Conservation (phyloP, 1,284 basidiomycete species). For the Cutaneotrichosporon mucoides region DNA sequence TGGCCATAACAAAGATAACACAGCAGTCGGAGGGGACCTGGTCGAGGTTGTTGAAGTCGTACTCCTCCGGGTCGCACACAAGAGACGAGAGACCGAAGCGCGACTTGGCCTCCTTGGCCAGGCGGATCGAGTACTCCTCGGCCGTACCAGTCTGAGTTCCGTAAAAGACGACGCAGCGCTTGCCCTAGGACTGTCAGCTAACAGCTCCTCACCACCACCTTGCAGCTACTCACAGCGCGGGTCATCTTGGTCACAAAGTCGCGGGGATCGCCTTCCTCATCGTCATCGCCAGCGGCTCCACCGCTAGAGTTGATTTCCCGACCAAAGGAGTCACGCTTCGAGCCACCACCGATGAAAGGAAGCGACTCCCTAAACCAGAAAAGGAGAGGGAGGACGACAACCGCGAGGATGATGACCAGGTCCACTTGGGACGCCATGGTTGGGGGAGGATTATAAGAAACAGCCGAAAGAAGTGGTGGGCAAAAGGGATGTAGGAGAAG, state of each 20-base stretch:
- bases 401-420: constrained; percentile 36
- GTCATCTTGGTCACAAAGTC: constrained; percentile 91
- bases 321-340: not conserved
- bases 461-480: not conserved
- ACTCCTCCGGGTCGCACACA: constrained; percentile 94
- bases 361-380: constrained; percentile 44
- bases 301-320: not conserved
- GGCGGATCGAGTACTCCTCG: constrained; percentile 88
- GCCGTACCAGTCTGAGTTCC: constrained; percentile 96
- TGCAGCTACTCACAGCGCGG: constrained; percentile 64
- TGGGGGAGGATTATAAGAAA: too few relatives aligned
- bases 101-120: constrained; percentile 89
- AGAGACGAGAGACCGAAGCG: constrained; percentile 89
- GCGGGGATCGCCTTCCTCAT: constrained; percentile 71
- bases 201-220: too few relatives aligned
- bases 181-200: constrained; percentile 61
- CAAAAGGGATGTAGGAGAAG: too few relatives aligned
- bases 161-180: constrained; percentile 90
- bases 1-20: constrained; percentile 87
- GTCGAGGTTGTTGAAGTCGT: constrained; percentile 95
- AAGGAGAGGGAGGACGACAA: constrained; percentile 40
- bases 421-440: constrained; percentile 45
- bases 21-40: constrained; percentile 78
- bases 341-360: constrained; percentile 41
- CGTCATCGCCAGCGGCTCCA: constrained; percentile 3